A percentile compares a stretch with the other conserved stretches of the same genome.
These are phyloP conservation scores for Sporobolomyces phaffii DNA, from an alignment of 768 basidiomycete species.

Conservation along the genomic window DNA sequence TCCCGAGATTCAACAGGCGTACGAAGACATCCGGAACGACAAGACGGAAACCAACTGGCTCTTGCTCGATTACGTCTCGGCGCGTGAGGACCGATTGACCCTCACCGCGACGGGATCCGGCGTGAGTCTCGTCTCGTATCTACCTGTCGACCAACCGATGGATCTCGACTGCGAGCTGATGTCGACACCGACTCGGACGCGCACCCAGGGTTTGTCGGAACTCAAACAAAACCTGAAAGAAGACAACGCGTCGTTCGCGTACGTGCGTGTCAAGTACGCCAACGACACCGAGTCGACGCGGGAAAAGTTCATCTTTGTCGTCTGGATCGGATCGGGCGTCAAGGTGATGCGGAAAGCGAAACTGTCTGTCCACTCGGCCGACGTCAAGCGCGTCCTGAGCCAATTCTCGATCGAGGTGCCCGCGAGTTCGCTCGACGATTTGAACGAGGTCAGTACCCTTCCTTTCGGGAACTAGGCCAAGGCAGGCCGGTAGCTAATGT, in stretches of 20 bases:
- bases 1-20: constrained; percentile 71
- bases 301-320: constrained; percentile 68
- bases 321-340: constrained; percentile 73
- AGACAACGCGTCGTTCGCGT: constrained; percentile 72
- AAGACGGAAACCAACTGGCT: constrained; percentile 86
- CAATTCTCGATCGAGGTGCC: constrained; percentile 79
- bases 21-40: constrained; percentile 76
- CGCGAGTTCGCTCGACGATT: constrained; percentile 72
- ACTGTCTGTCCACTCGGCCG: constrained; percentile 83
- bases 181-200: too few relatives aligned
- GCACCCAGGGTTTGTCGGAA: constrained; percentile 56
- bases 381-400: constrained; percentile 74
- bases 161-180: too few relatives aligned
- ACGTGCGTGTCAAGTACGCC: constrained; percentile 71
- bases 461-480: too few relatives aligned
- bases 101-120: constrained; percentile 74
- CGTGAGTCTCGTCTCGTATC: constrained; percentile 44
- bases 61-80: constrained; percentile 72
- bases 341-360: constrained; percentile 90
- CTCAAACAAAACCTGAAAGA: constrained; percentile 66
- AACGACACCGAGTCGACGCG: constrained; percentile 80
- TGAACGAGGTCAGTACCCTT: constrained; percentile 53
- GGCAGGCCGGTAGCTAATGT: too few relatives aligned
- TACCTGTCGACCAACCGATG: too few relatives aligned
- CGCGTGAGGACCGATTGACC: constrained; percentile 60